phyloP scores from a whole-genome alignment of 192 early-diverging fungal species.

The Chytriomyces hyalinus region DNA sequence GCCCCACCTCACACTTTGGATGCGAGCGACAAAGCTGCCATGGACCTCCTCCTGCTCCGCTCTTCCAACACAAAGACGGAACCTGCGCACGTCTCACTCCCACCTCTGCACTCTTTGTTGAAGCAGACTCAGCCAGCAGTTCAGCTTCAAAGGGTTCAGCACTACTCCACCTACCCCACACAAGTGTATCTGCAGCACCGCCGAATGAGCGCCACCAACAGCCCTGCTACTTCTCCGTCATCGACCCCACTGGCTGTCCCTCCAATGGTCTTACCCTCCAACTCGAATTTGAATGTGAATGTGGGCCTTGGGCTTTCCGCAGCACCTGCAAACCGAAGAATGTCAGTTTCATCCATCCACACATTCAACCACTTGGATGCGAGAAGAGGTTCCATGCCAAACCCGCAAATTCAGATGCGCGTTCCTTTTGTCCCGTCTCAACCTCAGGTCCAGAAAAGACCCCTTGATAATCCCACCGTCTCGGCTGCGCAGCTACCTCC shows the following conservation, averaged over 20 bases:
- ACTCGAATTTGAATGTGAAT: background rate
- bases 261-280: background rate
- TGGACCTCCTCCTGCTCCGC: constrained; percentile 1
- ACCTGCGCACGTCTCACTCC: background rate
- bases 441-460: background rate
- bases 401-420: background rate
- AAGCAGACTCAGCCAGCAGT: background rate
- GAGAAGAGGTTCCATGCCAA: background rate
- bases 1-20: background rate
- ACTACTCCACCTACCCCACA: background rate
- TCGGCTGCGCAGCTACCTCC: background rate
- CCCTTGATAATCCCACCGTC: background rate
- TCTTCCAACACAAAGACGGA: background rate
- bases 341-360: background rate
- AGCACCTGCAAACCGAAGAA: background rate
- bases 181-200: background rate
- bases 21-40: constrained; percentile 5
- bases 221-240: background rate
- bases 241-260: background rate
- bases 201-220: background rate
- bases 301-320: background rate
- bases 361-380: background rate
- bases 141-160: background rate
- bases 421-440: too few species aligned
- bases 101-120: background rate